Percentiles rank a stretch among this genome's conserved stretches.
Conservation (phyloP, 2,329 filamentous ascomycete species). For the Nectriaceae sp. region DNA sequence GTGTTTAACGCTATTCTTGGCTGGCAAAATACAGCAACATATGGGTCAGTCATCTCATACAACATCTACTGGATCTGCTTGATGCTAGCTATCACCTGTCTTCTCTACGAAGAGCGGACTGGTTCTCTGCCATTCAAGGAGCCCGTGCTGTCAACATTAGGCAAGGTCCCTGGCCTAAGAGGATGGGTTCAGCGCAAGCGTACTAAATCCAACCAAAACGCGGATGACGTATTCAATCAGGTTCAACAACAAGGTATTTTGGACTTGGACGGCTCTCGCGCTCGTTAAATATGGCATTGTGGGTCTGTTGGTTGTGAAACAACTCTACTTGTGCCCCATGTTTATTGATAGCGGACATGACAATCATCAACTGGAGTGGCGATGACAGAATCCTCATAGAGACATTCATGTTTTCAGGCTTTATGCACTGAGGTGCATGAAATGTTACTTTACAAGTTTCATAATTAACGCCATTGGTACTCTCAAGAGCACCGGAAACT, state of each 20-base stretch:
- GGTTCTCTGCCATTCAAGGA: constrained; percentile 10
- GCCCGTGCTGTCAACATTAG: neutral
- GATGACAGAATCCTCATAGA: too few species aligned
- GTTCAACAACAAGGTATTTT: constrained; percentile 11
- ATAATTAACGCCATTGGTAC: too few species aligned
- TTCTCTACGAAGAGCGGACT: constrained; percentile 13
- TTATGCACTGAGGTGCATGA: too few species aligned
- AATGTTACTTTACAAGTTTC: too few species aligned
- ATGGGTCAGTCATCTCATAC: constrained; percentile 82
- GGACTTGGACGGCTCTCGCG: neutral
- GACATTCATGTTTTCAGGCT: too few species aligned
- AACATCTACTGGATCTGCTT: constrained; percentile 76
- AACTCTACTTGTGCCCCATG: too few species aligned
- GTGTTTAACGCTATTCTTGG: constrained; percentile 74
- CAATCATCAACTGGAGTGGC: too few species aligned
- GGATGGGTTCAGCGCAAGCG: constrained; percentile 9
- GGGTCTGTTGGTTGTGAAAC: too few species aligned
- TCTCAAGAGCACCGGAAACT: too few species aligned
- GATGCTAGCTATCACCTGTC: constrained; percentile 32
- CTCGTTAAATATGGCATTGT: too few species aligned
- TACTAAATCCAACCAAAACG: constrained; percentile 1
- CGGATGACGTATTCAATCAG: constrained; percentile 9
- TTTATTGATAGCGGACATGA: too few species aligned
- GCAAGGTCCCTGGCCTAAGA: constrained; percentile 11
- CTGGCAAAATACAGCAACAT: constrained; percentile 84